phyloP scores from a whole-genome alignment of 257 asterid species.

The Fraxinus anomala region DNA sequence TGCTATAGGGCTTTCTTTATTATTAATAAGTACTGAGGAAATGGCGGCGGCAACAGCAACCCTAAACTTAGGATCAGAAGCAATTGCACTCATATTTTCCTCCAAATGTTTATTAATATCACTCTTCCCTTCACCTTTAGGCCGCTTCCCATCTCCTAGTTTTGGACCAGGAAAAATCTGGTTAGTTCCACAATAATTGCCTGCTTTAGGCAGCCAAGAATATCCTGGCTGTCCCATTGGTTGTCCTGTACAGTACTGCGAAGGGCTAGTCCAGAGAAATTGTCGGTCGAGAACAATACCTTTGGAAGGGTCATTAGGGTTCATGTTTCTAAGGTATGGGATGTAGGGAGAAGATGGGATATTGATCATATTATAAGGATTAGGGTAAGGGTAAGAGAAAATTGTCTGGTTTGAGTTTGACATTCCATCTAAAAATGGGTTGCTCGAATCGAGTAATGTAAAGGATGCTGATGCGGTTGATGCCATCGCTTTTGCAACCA shows the following conservation, averaged over 20 bases:
- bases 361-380: constrained; percentile 25
- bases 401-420: constrained; percentile 36
- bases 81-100: constrained; percentile 60
- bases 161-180: constrained; percentile 41
- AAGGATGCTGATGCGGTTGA: constrained; percentile 67
- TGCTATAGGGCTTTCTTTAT: constrained; percentile 51
- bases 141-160: constrained; percentile 26
- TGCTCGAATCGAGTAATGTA: constrained; percentile 55
- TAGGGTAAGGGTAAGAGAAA: constrained; percentile 17
- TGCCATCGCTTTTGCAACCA: constrained; percentile 88
- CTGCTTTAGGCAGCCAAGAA: constrained; percentile 53
- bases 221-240: constrained; percentile 35
- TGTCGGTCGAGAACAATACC: constrained; percentile 48
- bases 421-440: constrained; percentile 33
- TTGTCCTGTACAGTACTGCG: constrained; percentile 17
- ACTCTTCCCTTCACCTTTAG: constrained; percentile 19
- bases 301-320: constrained; percentile 56
- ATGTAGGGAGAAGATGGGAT: constrained; percentile 37
- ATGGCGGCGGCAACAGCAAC: constrained; percentile 94
- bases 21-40: constrained; percentile 65
- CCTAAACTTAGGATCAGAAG: constrained; percentile 90
- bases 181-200: constrained; percentile 31
- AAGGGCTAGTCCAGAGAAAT: constrained; percentile 30
- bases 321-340: constrained; percentile 48
- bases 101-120: no score